Percentiles rank a stretch among this genome's conserved stretches.
These are phyloP conservation scores for Penicillium ucsense DNA, from an alignment of 495 filamentous ascomycete genomes.

Conservation along the genomic window DNA sequence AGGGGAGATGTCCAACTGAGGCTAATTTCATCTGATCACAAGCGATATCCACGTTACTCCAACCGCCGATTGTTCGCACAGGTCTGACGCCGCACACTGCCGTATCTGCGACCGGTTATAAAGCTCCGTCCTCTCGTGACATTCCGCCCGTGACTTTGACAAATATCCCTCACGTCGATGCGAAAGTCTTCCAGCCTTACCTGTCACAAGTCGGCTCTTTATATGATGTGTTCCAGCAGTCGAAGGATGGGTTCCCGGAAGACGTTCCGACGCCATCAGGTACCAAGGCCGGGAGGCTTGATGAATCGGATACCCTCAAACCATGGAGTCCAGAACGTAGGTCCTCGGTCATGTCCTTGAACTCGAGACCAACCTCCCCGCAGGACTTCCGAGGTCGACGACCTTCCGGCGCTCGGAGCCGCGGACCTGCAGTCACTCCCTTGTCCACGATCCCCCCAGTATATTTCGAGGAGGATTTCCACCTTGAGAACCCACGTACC, in stretches of 20 bases:
- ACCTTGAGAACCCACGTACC: slow-evolving; percentile 87
- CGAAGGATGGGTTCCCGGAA: slow-evolving; percentile 56
- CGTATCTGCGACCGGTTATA: slow-evolving; percentile 57
- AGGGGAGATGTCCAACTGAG: neutral
- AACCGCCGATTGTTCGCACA: slow-evolving; percentile 82
- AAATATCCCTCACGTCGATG: slow-evolving; percentile 75
- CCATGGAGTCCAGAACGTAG: slow-evolving; percentile 31
- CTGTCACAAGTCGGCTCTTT: slow-evolving; percentile 69
- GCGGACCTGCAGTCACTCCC: slow-evolving; percentile 62
- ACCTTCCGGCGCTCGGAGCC: slow-evolving; percentile 25
- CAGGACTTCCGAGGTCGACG: slow-evolving; percentile 29
- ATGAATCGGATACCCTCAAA: slow-evolving; percentile 28
- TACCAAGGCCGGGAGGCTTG: slow-evolving; percentile 23
- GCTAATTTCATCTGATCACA: slow-evolving; percentile 3
- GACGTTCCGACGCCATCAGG: slow-evolving; percentile 26
- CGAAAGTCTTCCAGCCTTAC: slow-evolving; percentile 72
- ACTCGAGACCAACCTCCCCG: slow-evolving; percentile 31
- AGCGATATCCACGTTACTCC: slow-evolving; percentile 90
- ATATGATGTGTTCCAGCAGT: slow-evolving; percentile 73
- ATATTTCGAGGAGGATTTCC: slow-evolving; percentile 94
- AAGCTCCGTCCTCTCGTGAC: slow-evolving; percentile 78
- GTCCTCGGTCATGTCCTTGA: slow-evolving; percentile 25
- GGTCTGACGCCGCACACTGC: slow-evolving; percentile 69
- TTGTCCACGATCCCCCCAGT: slow-evolving; percentile 85
- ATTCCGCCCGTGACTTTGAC: slow-evolving; percentile 92